These are phyloP conservation scores for Cladophialophora yegresii DNA, from an alignment of 2,329 filamentous ascomycete species.

Conservation along the genomic window DNA sequence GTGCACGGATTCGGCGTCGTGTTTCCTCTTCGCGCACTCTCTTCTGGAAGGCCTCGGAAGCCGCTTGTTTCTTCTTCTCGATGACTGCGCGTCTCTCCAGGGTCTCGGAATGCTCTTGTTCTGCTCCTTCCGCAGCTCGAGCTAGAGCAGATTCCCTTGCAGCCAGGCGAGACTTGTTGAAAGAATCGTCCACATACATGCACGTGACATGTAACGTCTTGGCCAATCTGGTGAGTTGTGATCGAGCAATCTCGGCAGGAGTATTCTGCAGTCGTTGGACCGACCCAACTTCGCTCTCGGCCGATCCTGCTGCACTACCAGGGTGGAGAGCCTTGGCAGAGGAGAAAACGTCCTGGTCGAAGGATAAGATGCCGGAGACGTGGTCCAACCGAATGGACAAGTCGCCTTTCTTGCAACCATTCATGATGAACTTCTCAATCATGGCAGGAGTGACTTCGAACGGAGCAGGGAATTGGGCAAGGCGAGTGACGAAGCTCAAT, in stretches of 20 bases:
- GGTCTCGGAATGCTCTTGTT: slow-evolving; percentile 84
- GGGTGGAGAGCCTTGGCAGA: slow-evolving; percentile 89
- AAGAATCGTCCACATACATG: slow-evolving; percentile 90
- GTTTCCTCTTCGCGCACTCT: slow-evolving; percentile 91
- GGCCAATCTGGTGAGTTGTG: slow-evolving; percentile 86
- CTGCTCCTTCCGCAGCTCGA: slow-evolving; percentile 82
- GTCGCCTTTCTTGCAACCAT: slow-evolving; percentile 99
- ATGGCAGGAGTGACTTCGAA: slow-evolving; percentile 88
- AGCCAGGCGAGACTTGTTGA: slow-evolving; percentile 77
- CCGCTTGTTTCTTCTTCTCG: slow-evolving; percentile 94
- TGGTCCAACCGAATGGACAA: slow-evolving; percentile 95
- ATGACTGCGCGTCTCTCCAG: slow-evolving; percentile 87
- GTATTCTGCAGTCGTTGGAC: slow-evolving; percentile 97
- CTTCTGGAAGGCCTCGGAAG: slow-evolving; percentile 81
- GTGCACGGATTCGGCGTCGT: slow-evolving; percentile 80
- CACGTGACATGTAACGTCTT: slow-evolving; percentile 90
- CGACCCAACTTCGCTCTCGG: slow-evolving; percentile 78
- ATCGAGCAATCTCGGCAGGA: slow-evolving; percentile 93
- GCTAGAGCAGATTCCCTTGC: slow-evolving; percentile 78
- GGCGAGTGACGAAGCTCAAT: slow-evolving; percentile 85
- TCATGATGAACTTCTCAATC: slow-evolving; percentile 99
- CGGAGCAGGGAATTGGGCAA: slow-evolving; percentile 93
- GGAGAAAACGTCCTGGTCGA: slow-evolving; percentile 97
- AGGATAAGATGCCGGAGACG: slow-evolving; percentile 89
- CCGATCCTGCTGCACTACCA: slow-evolving; percentile 80